Base-by-base conservation (phyloP, 2,329 filamentous ascomycete genomes). In the Pyricularia grisea region DNA sequence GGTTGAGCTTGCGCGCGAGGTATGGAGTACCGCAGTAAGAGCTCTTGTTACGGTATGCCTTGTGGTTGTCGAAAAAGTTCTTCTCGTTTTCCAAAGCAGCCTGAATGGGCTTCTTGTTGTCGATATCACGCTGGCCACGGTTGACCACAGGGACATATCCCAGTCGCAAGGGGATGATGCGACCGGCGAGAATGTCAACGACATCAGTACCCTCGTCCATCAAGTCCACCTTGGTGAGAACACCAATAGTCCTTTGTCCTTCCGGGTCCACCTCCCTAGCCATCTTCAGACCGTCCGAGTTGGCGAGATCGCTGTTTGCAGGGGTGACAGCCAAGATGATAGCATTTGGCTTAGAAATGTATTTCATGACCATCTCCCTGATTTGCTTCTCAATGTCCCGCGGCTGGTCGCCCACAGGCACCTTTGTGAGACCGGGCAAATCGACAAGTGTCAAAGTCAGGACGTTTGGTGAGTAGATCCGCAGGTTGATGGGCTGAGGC, bases 181-280 rank as follows among this genome's bases (percentile, higher is more conserved):
- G 91, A 70, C 96, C 96, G 73, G 95, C 96, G 76, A 99, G 85
- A 83, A 99, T 99, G 76, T 99, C 95, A 74, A 99, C 85, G 20
- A 95, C 95, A 76, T 99, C 98, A 69, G 95, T 99, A 72, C 95
- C 95, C 76, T 99, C 94, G 76, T 99, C 95, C 95, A 99, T 99
- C 70, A 99, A 83, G 78, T 99, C 95, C 72, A 99, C 84, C 82
- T 99, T 99, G 71, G 95, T 98, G 70, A 99, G 85, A 69, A 99
- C 94, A 76, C 95, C 95, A 76, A 99, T 98, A 25, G 95, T 99
- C 78, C 95, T 88, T 79, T 92, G 89, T 72, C 95, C 95, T 79
- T 97, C 90, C 2, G 95, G 91, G 79, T 99, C 95, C 68, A 99
- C 95, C 88, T 99, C 93, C 68, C 95, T 90, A 70, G 95, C 95